phyloP scores from a whole-genome alignment of 805 yeast genomes.

The Ogataea populi-albae region DNA sequence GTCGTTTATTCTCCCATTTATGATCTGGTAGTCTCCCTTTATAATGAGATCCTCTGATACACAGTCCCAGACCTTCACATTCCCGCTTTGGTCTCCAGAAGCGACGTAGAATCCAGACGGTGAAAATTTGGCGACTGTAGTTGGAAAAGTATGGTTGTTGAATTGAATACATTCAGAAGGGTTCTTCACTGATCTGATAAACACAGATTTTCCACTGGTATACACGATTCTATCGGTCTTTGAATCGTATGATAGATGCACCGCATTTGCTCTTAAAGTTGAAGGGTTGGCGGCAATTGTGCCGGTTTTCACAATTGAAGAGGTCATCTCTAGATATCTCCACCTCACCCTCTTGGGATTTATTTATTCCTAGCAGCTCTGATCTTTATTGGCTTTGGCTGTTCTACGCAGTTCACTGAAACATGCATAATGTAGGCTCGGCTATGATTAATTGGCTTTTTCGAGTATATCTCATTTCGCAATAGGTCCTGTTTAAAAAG shows the following conservation, averaged over 20 bases:
- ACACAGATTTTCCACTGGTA: constrained; percentile 76
- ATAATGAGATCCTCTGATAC: constrained; percentile 52
- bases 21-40: constrained; percentile 73
- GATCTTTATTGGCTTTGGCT: too few species aligned
- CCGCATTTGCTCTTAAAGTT: constrained; percentile 67
- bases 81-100: constrained; percentile 89
- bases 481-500: too few species aligned
- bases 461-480: too few species aligned
- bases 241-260: constrained; percentile 73
- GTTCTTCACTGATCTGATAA: constrained; percentile 61
- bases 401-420: too few species aligned
- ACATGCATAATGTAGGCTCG: too few species aligned
- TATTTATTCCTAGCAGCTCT: too few species aligned
- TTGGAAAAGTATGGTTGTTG: constrained; percentile 63
- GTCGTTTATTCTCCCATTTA: constrained; percentile 78
- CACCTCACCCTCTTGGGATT: too few species aligned
- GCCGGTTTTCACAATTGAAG: constrained; percentile 21
- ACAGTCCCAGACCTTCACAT: constrained; percentile 84
- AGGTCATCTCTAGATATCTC: constrained; percentile 9
- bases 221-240: constrained; percentile 72
- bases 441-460: too few species aligned
- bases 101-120: constrained; percentile 91
- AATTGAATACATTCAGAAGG: constrained; percentile 61
- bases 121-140: constrained; percentile 82
- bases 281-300: constrained; percentile 76